A percentile compares a stretch with the other conserved stretches of the same genome.
These are phyloP conservation scores for Alisma plantagoaquatica DNA, from an alignment of 106 monocot genomes.

Conservation along the genomic window DNA sequence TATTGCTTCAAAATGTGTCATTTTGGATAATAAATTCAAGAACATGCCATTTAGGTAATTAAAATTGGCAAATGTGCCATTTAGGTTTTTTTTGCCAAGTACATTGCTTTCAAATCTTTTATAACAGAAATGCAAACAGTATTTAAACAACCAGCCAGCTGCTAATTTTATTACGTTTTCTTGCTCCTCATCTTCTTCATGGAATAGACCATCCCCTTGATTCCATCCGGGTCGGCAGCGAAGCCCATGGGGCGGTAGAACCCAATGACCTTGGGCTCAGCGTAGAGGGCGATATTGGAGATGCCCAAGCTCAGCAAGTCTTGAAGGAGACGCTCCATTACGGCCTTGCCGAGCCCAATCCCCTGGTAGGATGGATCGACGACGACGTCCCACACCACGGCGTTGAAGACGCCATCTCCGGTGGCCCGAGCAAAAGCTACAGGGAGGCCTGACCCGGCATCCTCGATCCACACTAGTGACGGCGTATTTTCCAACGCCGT, in stretches of 20 bases:
- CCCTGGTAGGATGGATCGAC: constrained; percentile 89
- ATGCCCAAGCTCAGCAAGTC: constrained; percentile 40
- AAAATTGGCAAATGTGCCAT: too few species aligned
- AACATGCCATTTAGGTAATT: too few species aligned
- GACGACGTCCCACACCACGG: constrained; percentile 98
- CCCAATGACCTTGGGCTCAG: constrained; percentile 77
- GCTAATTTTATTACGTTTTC: too few species aligned
- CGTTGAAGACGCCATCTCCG: constrained; percentile 94
- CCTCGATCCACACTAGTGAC: constrained; percentile 60
- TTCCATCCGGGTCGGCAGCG: constrained; percentile 72
- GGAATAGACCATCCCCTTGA: constrained; percentile 83
- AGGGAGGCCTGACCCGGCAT: constrained; percentile 15
- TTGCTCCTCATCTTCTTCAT: constrained; percentile 21
- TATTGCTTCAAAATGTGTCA: too few species aligned
- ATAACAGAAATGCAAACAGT: too few species aligned
- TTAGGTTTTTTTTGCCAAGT: too few species aligned
- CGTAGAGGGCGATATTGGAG: constrained; percentile 74
- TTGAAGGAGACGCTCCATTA: constrained; percentile 74
- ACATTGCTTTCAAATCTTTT: too few species aligned
- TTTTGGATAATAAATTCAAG: too few species aligned
- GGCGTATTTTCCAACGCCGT: constrained; percentile 55
- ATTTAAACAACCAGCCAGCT: too few species aligned
- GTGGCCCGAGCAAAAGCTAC: constrained; percentile 84
- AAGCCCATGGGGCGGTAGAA: constrained; percentile 89
- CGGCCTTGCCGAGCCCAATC: constrained; percentile 73